Conservation (phyloP, 306 rosid genomes). For the Parietaria judaica region DNA sequence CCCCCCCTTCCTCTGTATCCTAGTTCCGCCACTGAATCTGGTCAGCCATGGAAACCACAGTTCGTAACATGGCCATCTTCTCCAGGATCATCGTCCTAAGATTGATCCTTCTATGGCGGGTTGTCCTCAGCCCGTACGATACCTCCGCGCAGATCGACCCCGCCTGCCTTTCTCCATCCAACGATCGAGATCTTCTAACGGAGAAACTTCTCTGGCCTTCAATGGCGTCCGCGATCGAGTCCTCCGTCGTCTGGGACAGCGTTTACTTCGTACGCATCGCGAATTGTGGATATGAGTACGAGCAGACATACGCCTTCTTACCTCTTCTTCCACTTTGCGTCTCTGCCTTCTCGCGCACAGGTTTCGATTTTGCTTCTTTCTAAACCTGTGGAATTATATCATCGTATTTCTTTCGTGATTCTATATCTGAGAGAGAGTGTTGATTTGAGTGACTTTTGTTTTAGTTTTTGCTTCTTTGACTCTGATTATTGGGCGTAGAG, state of each 20-base stretch:
- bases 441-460: too few species aligned
- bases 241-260: constrained; percentile 81
- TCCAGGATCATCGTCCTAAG: constrained; percentile 49
- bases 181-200: not conserved
- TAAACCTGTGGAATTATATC: too few species aligned
- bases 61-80: constrained; percentile 44
- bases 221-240: constrained; percentile 44
- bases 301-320: constrained; percentile 77
- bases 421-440: not conserved
- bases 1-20: too few species aligned
- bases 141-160: constrained; percentile 77
- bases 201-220: constrained; percentile 22
- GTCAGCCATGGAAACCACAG: constrained; percentile 1
- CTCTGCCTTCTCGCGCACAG: constrained; percentile 41
- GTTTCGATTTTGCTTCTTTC: constrained; percentile 7
- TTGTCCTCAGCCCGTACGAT: constrained; percentile 56
- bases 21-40: too few species aligned
- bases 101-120: constrained; percentile 48
- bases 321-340: constrained; percentile 63
- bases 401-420: too few species aligned
- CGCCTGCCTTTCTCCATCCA: constrained; percentile 20
- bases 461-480: constrained; percentile 40
- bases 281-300: constrained; percentile 87
- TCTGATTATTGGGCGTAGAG: constrained; percentile 45
- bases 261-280: constrained; percentile 63